A percentile compares a stretch with the other conserved stretches of the same genome.
phyloP scores from a whole-genome alignment of 371 early-diverging fungal genomes.

The Mucor indicus region DNA sequence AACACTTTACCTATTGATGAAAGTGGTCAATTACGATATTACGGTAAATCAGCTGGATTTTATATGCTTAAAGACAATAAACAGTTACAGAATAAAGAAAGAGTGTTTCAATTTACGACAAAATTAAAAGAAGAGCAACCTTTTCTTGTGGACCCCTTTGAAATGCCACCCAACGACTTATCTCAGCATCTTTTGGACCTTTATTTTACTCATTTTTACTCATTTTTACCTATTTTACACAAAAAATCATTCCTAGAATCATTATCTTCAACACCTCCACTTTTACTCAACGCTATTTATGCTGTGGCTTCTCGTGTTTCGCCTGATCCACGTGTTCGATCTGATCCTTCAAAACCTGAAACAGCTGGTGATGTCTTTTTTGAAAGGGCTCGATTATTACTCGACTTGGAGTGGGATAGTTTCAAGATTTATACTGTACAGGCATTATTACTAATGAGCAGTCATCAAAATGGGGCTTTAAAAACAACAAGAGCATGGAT shows the following conservation, averaged over 20 bases:
- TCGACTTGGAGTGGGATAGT: constrained; percentile 41
- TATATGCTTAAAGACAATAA: constrained; percentile 42
- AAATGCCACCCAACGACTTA: constrained; percentile 60
- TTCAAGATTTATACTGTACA: constrained; percentile 39
- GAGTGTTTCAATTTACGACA: constrained; percentile 32
- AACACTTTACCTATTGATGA: constrained; percentile 35
- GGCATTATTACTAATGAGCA: constrained; percentile 39
- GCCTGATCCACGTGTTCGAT: constrained; percentile 33
- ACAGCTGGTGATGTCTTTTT: constrained; percentile 48
- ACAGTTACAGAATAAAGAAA: constrained; percentile 32
- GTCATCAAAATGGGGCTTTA: constrained; percentile 46
- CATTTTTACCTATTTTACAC: constrained; percentile 66
- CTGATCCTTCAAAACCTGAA: constrained; percentile 29
- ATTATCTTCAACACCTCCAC: constrained; percentile 39
- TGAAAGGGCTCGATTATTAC: constrained; percentile 37
- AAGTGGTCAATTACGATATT: constrained; percentile 44
- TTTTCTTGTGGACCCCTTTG: constrained; percentile 33
- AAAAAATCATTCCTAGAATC: constrained; percentile 59
- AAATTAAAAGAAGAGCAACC: too few species aligned
- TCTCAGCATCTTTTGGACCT: constrained; percentile 61
- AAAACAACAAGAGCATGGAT: constrained; percentile 45
- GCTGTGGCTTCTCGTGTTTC: constrained; percentile 46
- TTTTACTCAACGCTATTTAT: constrained; percentile 51
- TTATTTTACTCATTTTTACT: constrained; percentile 67
- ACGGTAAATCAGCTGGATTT: constrained; percentile 46